phyloP scores from a whole-genome alignment of 1,284 basidiomycete species.

The Heterobasidion parviporum region DNA sequence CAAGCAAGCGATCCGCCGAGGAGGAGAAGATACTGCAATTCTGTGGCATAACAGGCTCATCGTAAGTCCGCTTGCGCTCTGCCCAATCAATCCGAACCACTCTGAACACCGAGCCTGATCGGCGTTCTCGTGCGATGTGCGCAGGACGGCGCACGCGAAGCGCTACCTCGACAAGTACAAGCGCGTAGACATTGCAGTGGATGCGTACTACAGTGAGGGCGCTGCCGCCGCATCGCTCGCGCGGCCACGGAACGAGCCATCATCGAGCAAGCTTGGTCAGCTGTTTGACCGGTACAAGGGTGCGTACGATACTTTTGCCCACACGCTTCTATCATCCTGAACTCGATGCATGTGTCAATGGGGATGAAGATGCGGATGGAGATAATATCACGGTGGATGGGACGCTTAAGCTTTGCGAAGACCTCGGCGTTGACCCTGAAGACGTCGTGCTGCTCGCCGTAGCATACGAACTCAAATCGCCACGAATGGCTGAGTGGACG shows the following conservation, averaged over 20 bases:
- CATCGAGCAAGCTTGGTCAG: conserved; percentile 48
- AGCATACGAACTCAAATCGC: conserved; percentile 71
- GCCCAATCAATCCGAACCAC: no score
- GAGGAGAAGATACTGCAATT: conserved; percentile 41
- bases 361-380: conserved; percentile 39
- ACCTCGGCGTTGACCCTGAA: conserved; percentile 62
- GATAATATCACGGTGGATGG: conserved; percentile 66
- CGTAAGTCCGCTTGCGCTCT: conserved; percentile 39
- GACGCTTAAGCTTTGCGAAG: conserved; percentile 65
- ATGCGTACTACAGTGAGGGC: conserved; percentile 64
- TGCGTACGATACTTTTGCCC: conserved; percentile 20
- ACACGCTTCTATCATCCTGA: not conserved
- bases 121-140: conserved; percentile 6
- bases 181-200: conserved; percentile 66
- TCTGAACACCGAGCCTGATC: not conserved
- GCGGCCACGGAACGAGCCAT: conserved; percentile 22
- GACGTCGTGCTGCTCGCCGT: conserved; percentile 73
- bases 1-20: not conserved
- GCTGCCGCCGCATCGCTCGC: conserved; percentile 13
- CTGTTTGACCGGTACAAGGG: conserved; percentile 81
- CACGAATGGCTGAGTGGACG: conserved; percentile 69
- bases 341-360: not conserved
- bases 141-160: conserved; percentile 58
- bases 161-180: conserved; percentile 67
- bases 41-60: conserved; percentile 54